Percentiles rank a stretch among this genome's conserved stretches.
Evolutionary conservation across 306 rosid genomes (phyloP).

Genomic region (Abrus precatorius): DNA sequence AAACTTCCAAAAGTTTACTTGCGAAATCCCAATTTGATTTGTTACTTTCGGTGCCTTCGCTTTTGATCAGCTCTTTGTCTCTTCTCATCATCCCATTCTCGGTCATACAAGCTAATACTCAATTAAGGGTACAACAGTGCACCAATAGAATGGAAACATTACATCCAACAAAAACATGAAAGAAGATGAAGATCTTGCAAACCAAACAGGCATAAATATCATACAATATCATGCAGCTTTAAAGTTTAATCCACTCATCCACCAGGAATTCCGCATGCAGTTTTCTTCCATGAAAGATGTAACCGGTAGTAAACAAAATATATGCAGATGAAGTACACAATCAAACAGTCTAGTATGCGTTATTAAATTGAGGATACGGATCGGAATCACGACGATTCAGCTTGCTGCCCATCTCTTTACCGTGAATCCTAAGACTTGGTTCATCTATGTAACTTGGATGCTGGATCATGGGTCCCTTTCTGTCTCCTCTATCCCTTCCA

Average conservation of each 20-base stretch:
- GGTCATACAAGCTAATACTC: conserved; percentile 72
- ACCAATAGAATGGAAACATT: background rate
- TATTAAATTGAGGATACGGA: conserved; percentile 77
- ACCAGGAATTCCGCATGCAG: background rate
- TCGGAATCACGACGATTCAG: conserved; percentile 90
- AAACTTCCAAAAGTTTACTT: conserved; percentile 26
- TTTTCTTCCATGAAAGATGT: conserved; percentile 27
- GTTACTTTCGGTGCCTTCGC: conserved; percentile 91
- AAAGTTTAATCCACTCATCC: background rate
- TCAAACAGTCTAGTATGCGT: conserved; percentile 24
- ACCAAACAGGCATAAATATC: conserved; percentile 23
- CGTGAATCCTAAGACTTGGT: conserved; percentile 77
- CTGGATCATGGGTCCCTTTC: conserved; percentile 78
- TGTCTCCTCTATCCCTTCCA: conserved; percentile 92
- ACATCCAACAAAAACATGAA: conserved; percentile 36
- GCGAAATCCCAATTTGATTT: background rate
- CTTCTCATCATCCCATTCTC: conserved; percentile 97
- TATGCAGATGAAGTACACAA: conserved; percentile 18
- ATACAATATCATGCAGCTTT: background rate
- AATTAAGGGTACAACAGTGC: conserved; percentile 61
- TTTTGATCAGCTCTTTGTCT: conserved; percentile 93
- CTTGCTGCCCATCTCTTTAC: conserved; percentile 84
- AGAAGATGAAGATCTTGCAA: conserved; percentile 27
- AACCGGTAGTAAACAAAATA: background rate
- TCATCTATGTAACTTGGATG: conserved; percentile 85